phyloP scores from a whole-genome alignment of 331 rosid species.

The Pyracantha coccinea region DNA sequence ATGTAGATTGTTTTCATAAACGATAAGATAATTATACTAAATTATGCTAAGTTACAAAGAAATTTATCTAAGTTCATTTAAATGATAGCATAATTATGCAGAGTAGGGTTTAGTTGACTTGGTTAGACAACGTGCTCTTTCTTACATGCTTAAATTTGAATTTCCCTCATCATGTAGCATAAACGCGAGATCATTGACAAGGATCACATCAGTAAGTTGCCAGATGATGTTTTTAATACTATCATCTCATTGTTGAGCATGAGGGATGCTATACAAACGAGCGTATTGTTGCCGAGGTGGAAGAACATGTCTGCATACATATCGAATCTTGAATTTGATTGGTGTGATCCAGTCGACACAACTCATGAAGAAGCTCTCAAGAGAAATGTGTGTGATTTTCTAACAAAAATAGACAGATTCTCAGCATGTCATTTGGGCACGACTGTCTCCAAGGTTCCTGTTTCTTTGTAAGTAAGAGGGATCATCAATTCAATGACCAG shows the following conservation, averaged over 20 bases:
- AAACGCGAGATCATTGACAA: neutral
- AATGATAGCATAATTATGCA: no score
- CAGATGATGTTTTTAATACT: constrained; percentile 5
- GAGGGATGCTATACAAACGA: constrained; percentile 3
- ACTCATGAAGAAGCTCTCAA: neutral
- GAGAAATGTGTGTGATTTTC: neutral
- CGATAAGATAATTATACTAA: no score
- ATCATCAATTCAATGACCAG: neutral
- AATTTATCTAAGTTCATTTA: no score
- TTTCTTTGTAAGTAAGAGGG: neutral
- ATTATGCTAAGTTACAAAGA: no score
- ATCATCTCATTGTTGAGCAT: constrained; percentile 1
- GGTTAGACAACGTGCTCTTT: no score
- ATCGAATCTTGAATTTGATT: neutral
- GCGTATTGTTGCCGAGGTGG: neutral
- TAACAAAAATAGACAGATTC: neutral
- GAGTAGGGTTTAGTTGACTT: no score
- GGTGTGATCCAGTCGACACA: neutral
- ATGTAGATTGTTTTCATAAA: no score
- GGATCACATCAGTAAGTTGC: constrained; percentile 2
- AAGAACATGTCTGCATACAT: neutral
- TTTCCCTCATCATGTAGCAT: neutral
- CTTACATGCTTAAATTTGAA: no score
- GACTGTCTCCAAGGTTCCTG: constrained; percentile 2
- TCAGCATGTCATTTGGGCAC: neutral